phyloP scores from a whole-genome alignment of 768 basidiomycete species.

The Suillus bovinus region DNA sequence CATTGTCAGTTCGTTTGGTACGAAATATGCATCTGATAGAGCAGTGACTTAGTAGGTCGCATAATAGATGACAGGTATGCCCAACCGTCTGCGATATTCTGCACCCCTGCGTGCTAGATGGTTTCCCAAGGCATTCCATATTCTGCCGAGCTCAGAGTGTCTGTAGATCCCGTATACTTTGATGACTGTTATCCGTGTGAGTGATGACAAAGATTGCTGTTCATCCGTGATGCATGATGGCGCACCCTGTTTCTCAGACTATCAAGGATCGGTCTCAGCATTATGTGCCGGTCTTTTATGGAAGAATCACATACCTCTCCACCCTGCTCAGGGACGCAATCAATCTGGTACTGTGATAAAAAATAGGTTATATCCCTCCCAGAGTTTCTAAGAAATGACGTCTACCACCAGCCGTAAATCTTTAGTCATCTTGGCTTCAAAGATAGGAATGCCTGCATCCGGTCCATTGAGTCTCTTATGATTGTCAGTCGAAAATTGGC shows the following conservation, averaged over 20 bases:
- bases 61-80: not conserved
- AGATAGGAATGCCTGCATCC: conserved; percentile 53
- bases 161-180: conserved; percentile 52
- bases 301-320: conserved; percentile 24
- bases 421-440: conserved; percentile 64
- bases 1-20: conserved; percentile 35
- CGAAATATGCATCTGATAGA: conserved; percentile 47
- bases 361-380: not conserved
- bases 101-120: conserved; percentile 45
- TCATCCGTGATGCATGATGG: not conserved
- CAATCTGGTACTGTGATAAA: conserved; percentile 46
- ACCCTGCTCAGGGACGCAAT: conserved; percentile 43
- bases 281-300: not conserved
- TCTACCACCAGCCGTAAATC: conserved; percentile 53
- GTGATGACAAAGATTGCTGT: not conserved
- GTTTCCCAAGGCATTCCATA: conserved; percentile 49
- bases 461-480: conserved; percentile 56
- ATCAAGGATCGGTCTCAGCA: conserved; percentile 7
- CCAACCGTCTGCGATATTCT: conserved; percentile 54
- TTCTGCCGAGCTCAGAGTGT: conserved; percentile 44
- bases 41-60: not conserved
- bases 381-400: not conserved
- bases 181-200: conserved; percentile 34
- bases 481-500: conserved; percentile 68
- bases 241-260: conserved; percentile 43